A percentile compares a stretch with the other conserved stretches of the same genome.
phyloP scores from a whole-genome alignment of 2,329 filamentous ascomycete genomes.

The Sporothrix protearum region DNA sequence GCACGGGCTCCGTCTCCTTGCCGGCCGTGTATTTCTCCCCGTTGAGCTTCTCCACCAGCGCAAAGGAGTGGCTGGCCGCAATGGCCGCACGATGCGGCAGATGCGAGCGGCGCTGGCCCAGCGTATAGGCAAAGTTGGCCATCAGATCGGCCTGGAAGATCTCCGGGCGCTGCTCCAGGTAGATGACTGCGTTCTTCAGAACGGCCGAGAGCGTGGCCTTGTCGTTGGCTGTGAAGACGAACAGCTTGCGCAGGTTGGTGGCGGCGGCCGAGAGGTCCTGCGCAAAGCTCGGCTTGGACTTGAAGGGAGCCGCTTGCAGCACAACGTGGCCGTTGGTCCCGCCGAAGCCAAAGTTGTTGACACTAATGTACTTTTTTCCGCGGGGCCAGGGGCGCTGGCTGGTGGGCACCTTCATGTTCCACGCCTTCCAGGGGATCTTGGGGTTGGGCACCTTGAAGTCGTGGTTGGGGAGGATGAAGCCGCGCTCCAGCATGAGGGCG shows the following conservation, averaged over 20 bases:
- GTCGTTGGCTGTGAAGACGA: conserved; percentile 43
- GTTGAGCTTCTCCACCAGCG: conserved; percentile 45
- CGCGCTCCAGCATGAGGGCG: conserved; percentile 49
- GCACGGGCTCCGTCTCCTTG: conserved; percentile 38
- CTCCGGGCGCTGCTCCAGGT: conserved; percentile 43
- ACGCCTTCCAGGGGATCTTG: conserved; percentile 48
- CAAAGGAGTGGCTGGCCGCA: conserved; percentile 43
- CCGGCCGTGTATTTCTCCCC: conserved; percentile 36
- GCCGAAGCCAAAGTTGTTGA: conserved; percentile 50
- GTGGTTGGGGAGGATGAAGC: conserved; percentile 48
- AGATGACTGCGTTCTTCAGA: conserved; percentile 41
- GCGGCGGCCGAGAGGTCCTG: conserved; percentile 34
- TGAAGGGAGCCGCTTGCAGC: conserved; percentile 40
- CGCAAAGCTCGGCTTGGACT: conserved; percentile 33
- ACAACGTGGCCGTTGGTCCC: conserved; percentile 47
- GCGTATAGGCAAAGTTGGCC: conserved; percentile 47
- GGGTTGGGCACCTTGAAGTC: conserved; percentile 50
- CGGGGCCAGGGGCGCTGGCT: conserved; percentile 46
- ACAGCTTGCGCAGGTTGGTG: conserved; percentile 39
- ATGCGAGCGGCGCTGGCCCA: conserved; percentile 44
- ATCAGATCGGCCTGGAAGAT: conserved; percentile 45
- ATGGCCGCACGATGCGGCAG: conserved; percentile 45
- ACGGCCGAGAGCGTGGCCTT: conserved; percentile 36
- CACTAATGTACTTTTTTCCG: conserved; percentile 48
- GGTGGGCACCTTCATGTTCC: conserved; percentile 48